Conservation (phyloP, 164 flowering plant species). For the Vitis vinifera region DNA sequence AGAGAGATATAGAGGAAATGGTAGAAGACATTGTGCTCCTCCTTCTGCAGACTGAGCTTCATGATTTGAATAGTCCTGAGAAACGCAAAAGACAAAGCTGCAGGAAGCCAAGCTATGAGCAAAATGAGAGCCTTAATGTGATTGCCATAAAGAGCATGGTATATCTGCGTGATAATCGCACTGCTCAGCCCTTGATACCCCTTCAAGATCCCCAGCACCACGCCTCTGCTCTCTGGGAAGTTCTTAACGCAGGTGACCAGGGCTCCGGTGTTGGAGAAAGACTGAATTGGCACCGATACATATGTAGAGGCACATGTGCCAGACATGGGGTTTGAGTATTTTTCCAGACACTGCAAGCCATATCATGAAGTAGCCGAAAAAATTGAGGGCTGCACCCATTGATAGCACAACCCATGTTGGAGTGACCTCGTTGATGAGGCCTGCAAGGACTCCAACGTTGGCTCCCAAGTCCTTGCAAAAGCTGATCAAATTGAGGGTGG, state of each 20-base stretch:
- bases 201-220: slow-evolving; percentile 34
- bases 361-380: slow-evolving; percentile 43
- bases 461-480: slow-evolving; percentile 40
- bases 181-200: slow-evolving; percentile 37
- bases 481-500: slow-evolving; percentile 35
- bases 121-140: slow-evolving; percentile 31
- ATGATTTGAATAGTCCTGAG: slow-evolving; percentile 27
- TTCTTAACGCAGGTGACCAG: slow-evolving; percentile 40
- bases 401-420: slow-evolving; percentile 42
- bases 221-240: slow-evolving; percentile 44
- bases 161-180: slow-evolving; percentile 33
- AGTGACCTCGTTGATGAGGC: slow-evolving; percentile 37
- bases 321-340: slow-evolving; percentile 28
- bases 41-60: slow-evolving; percentile 14
- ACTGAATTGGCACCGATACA: slow-evolving; percentile 43
- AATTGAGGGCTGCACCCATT: slow-evolving; percentile 33
- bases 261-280: slow-evolving; percentile 43
- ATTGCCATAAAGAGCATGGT: slow-evolving; percentile 29
- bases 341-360: slow-evolving; percentile 34
- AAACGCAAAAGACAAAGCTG: slow-evolving; percentile 28
- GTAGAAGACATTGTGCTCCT: slow-evolving; percentile 36
- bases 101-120: slow-evolving; percentile 41
- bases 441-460: slow-evolving; percentile 34
- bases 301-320: slow-evolving; percentile 48
- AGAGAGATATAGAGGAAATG: slow-evolving; percentile 32